A percentile compares a stretch with the other conserved stretches of the same genome.
Conservation (phyloP, 148 eudicot genomes). For the Rhododendron henanense region DNA sequence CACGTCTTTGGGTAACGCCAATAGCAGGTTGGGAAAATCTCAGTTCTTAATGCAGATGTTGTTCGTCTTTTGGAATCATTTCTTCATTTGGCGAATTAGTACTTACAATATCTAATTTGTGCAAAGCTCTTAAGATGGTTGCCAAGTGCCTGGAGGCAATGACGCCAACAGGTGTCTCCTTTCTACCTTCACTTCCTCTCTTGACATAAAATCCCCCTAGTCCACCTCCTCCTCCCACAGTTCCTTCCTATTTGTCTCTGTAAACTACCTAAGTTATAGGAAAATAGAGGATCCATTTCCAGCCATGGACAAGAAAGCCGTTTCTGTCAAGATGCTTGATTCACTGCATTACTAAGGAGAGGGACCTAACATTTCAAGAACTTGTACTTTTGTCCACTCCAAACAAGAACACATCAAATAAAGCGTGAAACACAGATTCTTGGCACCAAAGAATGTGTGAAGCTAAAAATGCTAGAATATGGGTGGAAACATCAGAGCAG, state of each 20-base stretch:
- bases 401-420: not conserved
- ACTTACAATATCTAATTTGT: not conserved
- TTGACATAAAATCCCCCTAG: not conserved
- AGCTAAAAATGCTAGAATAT: not conserved
- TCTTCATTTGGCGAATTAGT: not conserved
- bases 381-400: not conserved
- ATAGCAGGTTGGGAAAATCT: not conserved
- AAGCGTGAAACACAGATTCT: too few species aligned
- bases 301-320: not conserved
- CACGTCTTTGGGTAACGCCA: not conserved
- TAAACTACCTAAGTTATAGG: not conserved
- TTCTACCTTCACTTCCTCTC: conserved; percentile 8
- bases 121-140: not conserved
- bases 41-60: not conserved
- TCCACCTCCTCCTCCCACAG: not conserved
- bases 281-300: not conserved
- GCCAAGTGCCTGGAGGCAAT: not conserved
- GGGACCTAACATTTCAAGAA: not conserved
- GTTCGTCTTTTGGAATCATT: not conserved
- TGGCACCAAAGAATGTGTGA: too few species aligned
- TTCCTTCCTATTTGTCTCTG: too few species aligned
- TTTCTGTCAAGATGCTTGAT: not conserved
- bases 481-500: not conserved
- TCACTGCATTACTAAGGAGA: not conserved
- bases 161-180: not conserved